Percentiles rank a stretch among this genome's conserved stretches.
Evolutionary conservation across 106 monocot species (phyloP).

Genomic region (Dendrobium huoshanense): DNA sequence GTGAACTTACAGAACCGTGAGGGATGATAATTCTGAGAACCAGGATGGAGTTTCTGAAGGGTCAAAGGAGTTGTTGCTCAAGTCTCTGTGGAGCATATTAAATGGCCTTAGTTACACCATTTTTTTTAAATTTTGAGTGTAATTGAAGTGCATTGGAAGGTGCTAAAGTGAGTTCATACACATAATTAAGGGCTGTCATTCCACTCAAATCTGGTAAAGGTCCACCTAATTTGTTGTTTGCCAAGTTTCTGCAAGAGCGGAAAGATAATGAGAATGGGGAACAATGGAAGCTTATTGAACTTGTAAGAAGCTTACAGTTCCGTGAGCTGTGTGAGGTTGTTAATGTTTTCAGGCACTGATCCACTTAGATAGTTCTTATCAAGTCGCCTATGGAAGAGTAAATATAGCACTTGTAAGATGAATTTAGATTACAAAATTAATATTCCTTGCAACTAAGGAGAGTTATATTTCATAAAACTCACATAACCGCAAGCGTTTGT

Average conservation of each 20-base stretch:
- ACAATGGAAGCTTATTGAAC: background rate
- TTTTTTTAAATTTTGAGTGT: background rate
- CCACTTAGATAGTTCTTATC: constrained; percentile 47
- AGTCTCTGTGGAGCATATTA: constrained; percentile 35
- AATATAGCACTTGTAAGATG: background rate
- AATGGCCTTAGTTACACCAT: background rate
- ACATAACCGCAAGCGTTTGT: constrained; percentile 5
- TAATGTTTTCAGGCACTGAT: constrained; percentile 38
- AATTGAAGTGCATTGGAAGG: background rate
- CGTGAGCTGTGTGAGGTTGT: constrained; percentile 30
- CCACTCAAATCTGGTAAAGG: constrained; percentile 57
- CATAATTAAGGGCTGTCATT: constrained; percentile 41
- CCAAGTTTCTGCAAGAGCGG: constrained; percentile 48
- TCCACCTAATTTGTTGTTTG: constrained; percentile 62
- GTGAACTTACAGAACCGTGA: constrained; percentile 57
- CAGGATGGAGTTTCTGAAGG: constrained; percentile 55
- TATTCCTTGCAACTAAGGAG: background rate
- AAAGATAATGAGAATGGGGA: background rate
- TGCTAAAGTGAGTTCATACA: constrained; percentile 33
- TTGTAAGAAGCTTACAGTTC: constrained; percentile 39
- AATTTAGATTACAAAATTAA: background rate
- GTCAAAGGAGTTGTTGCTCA: constrained; percentile 79
- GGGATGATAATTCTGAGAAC: constrained; percentile 51
- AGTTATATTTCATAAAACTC: background rate
- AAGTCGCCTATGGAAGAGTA: constrained; percentile 28